A percentile compares a stretch with the other conserved stretches of the same genome.
Conservation (phyloP, 1,284 basidiomycete species). For the Peniophora sp. region DNA sequence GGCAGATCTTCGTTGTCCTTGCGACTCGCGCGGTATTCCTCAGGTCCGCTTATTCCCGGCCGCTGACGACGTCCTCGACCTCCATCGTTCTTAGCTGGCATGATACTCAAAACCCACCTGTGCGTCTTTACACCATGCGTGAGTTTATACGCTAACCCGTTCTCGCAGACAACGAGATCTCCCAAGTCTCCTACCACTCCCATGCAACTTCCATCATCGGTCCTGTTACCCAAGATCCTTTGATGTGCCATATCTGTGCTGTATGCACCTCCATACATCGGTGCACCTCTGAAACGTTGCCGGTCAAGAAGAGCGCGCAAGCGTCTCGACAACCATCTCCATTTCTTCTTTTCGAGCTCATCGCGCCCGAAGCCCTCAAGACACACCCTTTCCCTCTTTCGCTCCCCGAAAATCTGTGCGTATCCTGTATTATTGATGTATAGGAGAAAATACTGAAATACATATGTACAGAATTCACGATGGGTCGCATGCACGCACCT, state of each 20-base stretch:
- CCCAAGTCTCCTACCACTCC: too few relatives aligned
- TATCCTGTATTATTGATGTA: background rate
- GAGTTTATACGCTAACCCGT: too few relatives aligned
- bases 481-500: constrained; percentile 96
- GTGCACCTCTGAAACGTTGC: constrained; percentile 16
- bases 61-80: too few relatives aligned
- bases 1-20: constrained; percentile 96
- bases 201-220: too few relatives aligned
- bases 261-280: too few relatives aligned
- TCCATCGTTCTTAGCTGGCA: too few relatives aligned
- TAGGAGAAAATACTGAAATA: background rate
- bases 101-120: too few relatives aligned
- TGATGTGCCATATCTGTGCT: too few relatives aligned
- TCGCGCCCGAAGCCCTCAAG: constrained; percentile 27
- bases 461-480: constrained; percentile 39
- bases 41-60: too few relatives aligned
- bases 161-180: too few relatives aligned
- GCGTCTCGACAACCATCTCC: constrained; percentile 19
- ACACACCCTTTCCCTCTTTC: constrained; percentile 24
- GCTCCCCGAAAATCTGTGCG: constrained; percentile 30
- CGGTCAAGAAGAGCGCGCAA: constrained; percentile 20
- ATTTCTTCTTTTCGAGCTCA: constrained; percentile 6
- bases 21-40: constrained; percentile 97
- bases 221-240: too few relatives aligned
- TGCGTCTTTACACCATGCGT: too few relatives aligned